phyloP scores from a whole-genome alignment of 108 stramenopile genomes.

The Ochromonas danica region DNA sequence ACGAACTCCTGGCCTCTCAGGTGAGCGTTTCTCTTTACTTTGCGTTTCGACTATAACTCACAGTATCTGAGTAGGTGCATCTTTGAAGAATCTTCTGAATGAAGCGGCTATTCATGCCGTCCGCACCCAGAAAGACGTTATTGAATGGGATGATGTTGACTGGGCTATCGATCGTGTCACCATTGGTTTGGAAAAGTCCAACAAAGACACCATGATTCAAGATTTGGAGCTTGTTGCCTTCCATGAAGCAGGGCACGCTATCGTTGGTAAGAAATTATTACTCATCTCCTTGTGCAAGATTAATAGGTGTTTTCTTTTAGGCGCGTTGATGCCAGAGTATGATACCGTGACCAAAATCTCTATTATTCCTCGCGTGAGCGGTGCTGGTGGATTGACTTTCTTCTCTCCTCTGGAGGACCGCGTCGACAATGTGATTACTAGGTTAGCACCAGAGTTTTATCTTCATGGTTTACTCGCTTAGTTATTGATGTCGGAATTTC shows the following conservation, averaged over 20 bases:
- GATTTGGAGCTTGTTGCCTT: constrained; percentile 69
- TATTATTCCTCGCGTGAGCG: constrained; percentile 83
- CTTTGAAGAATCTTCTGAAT: constrained; percentile 57
- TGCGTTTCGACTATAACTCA: too few relatives aligned
- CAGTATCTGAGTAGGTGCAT: too few relatives aligned
- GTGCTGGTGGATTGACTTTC: constrained; percentile 82
- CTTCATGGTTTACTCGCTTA: not conserved
- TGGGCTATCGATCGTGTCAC: constrained; percentile 53
- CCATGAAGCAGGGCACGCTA: constrained; percentile 94
- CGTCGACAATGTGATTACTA: constrained; percentile 39
- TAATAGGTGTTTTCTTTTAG: not conserved
- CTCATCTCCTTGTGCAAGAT: not conserved
- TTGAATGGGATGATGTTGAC: constrained; percentile 57
- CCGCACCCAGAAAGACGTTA: constrained; percentile 39
- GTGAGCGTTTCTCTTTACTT: too few relatives aligned
- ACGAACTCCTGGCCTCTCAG: constrained; percentile 59
- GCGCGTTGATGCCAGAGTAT: constrained; percentile 42
- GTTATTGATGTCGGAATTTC: constrained; percentile 57
- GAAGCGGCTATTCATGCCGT: constrained; percentile 61
- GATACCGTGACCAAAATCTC: constrained; percentile 79
- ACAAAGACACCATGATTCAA: not conserved
- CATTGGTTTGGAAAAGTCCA: constrained; percentile 55
- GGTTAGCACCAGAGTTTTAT: not conserved
- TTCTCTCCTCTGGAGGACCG: constrained; percentile 84
- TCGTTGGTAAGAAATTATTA: constrained; percentile 76